Evolutionary conservation across 1,284 basidiomycete genomes (phyloP).

Genomic region (Ustilago esculenta): DNA sequence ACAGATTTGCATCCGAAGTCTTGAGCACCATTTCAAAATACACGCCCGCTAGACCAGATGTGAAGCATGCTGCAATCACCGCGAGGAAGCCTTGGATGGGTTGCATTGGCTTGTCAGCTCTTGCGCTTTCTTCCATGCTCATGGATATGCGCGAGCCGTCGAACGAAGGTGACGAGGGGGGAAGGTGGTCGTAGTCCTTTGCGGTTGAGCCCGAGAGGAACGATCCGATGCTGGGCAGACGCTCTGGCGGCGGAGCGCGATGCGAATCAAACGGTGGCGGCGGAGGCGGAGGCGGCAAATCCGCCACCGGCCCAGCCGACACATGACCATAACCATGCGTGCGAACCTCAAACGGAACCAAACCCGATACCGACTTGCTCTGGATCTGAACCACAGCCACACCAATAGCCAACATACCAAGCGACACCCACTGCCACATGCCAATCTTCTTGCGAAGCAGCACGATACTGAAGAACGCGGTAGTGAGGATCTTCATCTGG

Average conservation of each 20-base stretch:
- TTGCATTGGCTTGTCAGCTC: constrained; percentile 72
- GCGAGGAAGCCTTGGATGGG: constrained; percentile 83
- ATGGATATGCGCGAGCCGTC: constrained; percentile 39
- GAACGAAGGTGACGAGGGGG: constrained; percentile 48
- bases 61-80: constrained; percentile 89
- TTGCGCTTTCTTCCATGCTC: constrained; percentile 51
- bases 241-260: constrained; percentile 58
- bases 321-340: constrained; percentile 43
- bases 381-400: constrained; percentile 89
- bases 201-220: constrained; percentile 21
- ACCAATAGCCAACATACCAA: constrained; percentile 85
- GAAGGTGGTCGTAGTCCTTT: constrained; percentile 30
- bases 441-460: constrained; percentile 83
- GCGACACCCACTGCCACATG: constrained; percentile 81
- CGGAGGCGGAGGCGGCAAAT: constrained; percentile 57
- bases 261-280: constrained; percentile 50
- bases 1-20: constrained; percentile 83
- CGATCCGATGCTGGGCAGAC: constrained; percentile 33
- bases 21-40: constrained; percentile 99
- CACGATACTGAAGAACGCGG: constrained; percentile 89
- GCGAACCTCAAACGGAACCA: constrained; percentile 45
- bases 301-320: constrained; percentile 34
- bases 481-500: constrained; percentile 83
- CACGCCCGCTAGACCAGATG: constrained; percentile 95
- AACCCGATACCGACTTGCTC: constrained; percentile 47